Evolutionary conservation across 2,329 filamentous ascomycete genomes (phyloP).

Genomic region (Pseudopyricularia cyperi): DNA sequence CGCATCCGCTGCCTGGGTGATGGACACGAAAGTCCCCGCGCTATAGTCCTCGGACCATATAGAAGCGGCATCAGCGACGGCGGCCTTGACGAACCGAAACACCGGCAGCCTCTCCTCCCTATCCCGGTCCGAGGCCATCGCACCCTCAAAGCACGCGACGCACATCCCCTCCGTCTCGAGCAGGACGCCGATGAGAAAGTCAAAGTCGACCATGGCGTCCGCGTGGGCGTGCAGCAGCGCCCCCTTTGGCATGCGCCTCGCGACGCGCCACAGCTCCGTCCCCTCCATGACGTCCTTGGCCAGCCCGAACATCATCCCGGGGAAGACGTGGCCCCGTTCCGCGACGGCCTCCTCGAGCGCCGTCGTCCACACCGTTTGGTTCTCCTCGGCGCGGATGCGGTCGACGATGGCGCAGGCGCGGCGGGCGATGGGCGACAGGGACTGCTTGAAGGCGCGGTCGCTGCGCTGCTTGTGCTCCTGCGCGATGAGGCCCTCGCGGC

Average conservation of each 20-base stretch:
- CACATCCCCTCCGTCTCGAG: constrained; percentile 63
- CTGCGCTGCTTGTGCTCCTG: constrained; percentile 75
- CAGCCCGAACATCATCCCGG: constrained; percentile 86
- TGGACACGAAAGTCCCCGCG: constrained; percentile 41
- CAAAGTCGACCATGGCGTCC: constrained; percentile 82
- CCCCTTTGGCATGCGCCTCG: constrained; percentile 81
- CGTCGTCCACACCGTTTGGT: constrained; percentile 61
- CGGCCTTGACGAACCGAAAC: constrained; percentile 46
- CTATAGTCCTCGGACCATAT: constrained; percentile 59
- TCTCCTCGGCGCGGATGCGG: constrained; percentile 67
- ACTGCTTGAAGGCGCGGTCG: constrained; percentile 57
- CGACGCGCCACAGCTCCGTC: constrained; percentile 75
- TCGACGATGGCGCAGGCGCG: constrained; percentile 71
- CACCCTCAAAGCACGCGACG: constrained; percentile 42
- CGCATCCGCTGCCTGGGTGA: constrained; percentile 50
- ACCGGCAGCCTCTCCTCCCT: constrained; percentile 32
- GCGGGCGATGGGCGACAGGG: constrained; percentile 65
- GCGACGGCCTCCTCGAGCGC: constrained; percentile 59
- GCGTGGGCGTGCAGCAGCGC: constrained; percentile 75
- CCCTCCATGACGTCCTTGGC: constrained; percentile 77
- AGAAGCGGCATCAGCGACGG: constrained; percentile 26
- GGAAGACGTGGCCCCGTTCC: constrained; percentile 45
- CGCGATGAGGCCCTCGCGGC: constrained; percentile 60
- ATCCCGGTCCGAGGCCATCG: constrained; percentile 40
- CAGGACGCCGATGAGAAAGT: constrained; percentile 62